Evolutionary conservation across 345 rosid species (phyloP).

Genomic region (Lepidium africanum): DNA sequence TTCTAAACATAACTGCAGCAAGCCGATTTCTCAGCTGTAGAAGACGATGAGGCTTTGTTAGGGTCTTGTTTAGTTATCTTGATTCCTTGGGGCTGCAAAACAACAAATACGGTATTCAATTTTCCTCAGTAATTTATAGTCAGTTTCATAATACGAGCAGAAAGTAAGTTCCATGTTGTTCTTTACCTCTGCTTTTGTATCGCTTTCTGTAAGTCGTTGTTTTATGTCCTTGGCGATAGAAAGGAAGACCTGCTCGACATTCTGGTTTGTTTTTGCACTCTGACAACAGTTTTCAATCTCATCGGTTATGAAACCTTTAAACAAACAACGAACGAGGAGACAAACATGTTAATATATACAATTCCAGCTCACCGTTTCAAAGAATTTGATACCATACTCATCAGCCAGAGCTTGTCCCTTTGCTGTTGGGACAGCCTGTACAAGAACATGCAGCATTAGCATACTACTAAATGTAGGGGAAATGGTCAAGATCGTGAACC

Average conservation of each 20-base stretch:
- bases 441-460: neutral
- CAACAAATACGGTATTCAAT: neutral
- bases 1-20: constrained; percentile 41
- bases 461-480: neutral
- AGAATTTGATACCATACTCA: constrained; percentile 57
- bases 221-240: constrained; percentile 49
- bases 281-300: constrained; percentile 23
- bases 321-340: neutral
- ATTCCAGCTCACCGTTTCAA: constrained; percentile 39
- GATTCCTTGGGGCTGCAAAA: constrained; percentile 55
- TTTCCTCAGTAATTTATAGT: neutral
- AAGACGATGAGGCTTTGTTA: constrained; percentile 31
- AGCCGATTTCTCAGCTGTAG: constrained; percentile 42
- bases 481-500: neutral
- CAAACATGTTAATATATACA: neutral
- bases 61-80: constrained; percentile 53
- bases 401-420: constrained; percentile 54
- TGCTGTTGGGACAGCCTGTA: constrained; percentile 46
- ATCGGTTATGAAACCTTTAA: neutral
- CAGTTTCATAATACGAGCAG: neutral
- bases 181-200: constrained; percentile 41
- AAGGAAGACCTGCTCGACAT: constrained; percentile 53
- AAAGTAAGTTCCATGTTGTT: neutral
- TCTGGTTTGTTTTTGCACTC: constrained; percentile 55
- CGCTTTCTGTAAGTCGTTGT: constrained; percentile 42